Evolutionary conservation across 176 grass and related monocot genomes (phyloP), one percentile per base, ranked within the genome.

Genomic region (Cocos nucifera): DNA sequence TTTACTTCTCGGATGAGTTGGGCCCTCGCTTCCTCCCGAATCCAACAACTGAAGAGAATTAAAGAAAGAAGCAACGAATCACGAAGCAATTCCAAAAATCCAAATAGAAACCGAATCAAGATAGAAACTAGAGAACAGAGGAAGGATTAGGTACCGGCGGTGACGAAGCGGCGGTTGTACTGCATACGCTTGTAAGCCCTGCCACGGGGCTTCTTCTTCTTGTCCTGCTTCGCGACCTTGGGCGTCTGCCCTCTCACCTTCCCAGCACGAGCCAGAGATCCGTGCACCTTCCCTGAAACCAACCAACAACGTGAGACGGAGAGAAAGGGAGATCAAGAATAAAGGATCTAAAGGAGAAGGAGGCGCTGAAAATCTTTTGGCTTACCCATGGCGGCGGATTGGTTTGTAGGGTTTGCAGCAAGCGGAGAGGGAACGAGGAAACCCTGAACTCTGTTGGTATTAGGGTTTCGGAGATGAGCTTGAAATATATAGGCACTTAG

Each of bases 111-210:
- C 9, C 10, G 8, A 44, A 44, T 44, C 35, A 14, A 60, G 15
- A 25, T 29, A 59, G 15, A 59, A 23, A 16, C 4, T 44, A 3
- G 10, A 26, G 7, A 28, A 10, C 9, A 16, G 10, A 22, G 0
- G 6, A 48, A 5, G 35, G 35, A 44, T 12, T 44, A 14, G 35
- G 10, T 44, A 44, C 35, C 35, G 35, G 35, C 35, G 6, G 63
- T 65, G 49, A 65, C 63, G 17, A 65, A 65, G 16, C 63, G 63
- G 63, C 63, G 63, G 35, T 18, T 65, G 63, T 65, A 65, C 63
- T 65, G 63, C 63, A 52, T 65, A 1, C 63, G 63, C 49, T 65
- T 65, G 49, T 52, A 6, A 14, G 63, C 63, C 21, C 63, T 52
- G 2, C 63, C 63, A 0, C 49, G 48, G 49, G 63, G 49, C 48